Evolutionary conservation across 768 basidiomycete genomes (phyloP).

Genomic region (Boletus tylopilopsis): DNA sequence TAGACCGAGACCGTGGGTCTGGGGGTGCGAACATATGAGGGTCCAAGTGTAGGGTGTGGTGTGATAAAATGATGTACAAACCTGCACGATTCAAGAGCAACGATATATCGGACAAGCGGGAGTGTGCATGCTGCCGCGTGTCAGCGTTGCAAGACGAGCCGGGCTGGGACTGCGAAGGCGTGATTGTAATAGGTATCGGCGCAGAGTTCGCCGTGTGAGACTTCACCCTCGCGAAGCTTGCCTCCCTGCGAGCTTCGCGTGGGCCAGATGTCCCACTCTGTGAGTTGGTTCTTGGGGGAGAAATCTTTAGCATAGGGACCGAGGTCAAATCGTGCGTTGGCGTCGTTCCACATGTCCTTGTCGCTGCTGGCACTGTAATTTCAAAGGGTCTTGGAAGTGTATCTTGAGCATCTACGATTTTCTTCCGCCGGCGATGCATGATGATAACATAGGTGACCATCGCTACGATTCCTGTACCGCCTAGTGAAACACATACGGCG

Average conservation of each 20-base stretch:
- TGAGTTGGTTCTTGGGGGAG: conserved; percentile 1
- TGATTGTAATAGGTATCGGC: not conserved
- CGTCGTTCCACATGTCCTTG: not conserved
- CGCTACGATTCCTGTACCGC: conserved; percentile 15
- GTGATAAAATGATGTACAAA: not conserved
- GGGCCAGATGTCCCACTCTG: not conserved
- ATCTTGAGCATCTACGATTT: conserved; percentile 18
- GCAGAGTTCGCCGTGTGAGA: not conserved
- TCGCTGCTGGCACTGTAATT: conserved; percentile 8
- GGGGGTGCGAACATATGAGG: not conserved
- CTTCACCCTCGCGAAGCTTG: not conserved
- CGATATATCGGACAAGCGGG: conserved; percentile 1
- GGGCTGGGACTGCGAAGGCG: not conserved
- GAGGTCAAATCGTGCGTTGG: not conserved
- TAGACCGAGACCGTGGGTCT: not conserved
- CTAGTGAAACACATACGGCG: conserved; percentile 22
- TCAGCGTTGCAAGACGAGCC: not conserved
- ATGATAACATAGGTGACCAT: conserved; percentile 15
- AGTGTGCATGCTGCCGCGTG: not conserved
- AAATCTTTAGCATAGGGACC: not conserved
- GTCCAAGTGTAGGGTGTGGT: not conserved
- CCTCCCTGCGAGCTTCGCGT: not conserved
- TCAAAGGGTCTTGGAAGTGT: conserved; percentile 26
- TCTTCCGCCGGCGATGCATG: conserved; percentile 14
- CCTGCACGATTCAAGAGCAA: not conserved